phyloP scores from a whole-genome alignment of 2,329 filamentous ascomycete species.

The Talaromyces albobiverticillius region DNA sequence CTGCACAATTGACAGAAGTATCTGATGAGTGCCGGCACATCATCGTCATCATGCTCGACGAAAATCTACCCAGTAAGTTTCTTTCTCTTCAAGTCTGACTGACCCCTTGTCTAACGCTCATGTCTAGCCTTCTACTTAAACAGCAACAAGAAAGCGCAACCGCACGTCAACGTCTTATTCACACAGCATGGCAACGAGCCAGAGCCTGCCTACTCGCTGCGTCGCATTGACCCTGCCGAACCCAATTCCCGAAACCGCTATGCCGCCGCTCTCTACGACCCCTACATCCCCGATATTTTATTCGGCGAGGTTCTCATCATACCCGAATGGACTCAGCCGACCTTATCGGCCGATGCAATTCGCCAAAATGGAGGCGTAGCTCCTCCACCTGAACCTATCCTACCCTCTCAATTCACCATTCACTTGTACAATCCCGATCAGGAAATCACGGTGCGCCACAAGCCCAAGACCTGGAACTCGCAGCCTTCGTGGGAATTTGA shows the following conservation, averaged over 20 bases:
- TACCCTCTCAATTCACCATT: slow-evolving; percentile 76
- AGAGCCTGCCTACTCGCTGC: slow-evolving; percentile 73
- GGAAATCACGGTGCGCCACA: slow-evolving; percentile 64
- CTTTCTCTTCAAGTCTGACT: neutral
- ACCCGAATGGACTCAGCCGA: slow-evolving; percentile 82
- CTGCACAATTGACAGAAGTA: too few species aligned
- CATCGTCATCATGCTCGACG: slow-evolving; percentile 69
- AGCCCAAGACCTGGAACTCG: slow-evolving; percentile 74
- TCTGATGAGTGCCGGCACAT: neutral
- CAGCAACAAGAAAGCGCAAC: slow-evolving; percentile 44
- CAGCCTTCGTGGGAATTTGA: slow-evolving; percentile 87
- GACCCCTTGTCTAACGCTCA: neutral
- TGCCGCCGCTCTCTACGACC: slow-evolving; percentile 79
- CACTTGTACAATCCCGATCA: slow-evolving; percentile 95
- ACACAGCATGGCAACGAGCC: slow-evolving; percentile 78
- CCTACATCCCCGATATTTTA: slow-evolving; percentile 73
- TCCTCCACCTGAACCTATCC: slow-evolving; percentile 66
- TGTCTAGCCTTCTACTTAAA: slow-evolving; percentile 51
- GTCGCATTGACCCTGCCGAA: slow-evolving; percentile 68
- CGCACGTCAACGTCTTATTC: slow-evolving; percentile 34
- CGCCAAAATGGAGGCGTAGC: slow-evolving; percentile 64
- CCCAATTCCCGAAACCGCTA: slow-evolving; percentile 77
- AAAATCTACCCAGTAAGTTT: slow-evolving; percentile 68
- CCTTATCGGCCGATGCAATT: slow-evolving; percentile 76
- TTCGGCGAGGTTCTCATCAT: slow-evolving; percentile 82